Evolutionary conservation across 2,329 filamentous ascomycete species (phyloP), one percentile per base, ranked within the genome.

Genomic region (Celoporthe dispersa): DNA sequence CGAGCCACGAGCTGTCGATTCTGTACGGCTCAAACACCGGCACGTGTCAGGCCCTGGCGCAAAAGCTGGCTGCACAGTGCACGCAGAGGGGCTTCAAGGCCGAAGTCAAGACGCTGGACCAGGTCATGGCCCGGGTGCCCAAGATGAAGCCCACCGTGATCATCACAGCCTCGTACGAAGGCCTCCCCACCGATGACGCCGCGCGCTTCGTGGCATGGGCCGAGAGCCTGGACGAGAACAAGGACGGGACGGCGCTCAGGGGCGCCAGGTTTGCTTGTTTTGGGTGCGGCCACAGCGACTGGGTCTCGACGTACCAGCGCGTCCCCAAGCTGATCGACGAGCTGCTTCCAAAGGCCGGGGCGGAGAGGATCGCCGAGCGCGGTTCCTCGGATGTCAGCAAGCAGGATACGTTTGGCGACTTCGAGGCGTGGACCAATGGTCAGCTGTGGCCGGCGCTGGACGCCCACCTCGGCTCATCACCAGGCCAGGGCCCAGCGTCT

Each of bases 11-110:
- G 19, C 63, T 94, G 73, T 86, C 86, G n/a, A 86, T 94, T 28
- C 86, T 90, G 59, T 94, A 92, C 75, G 92, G 92, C 2, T 92
- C 90, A 25, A 93, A 94, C 76, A 89, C 88, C 1, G 92, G 92
- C 0, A 94, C 92, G 1, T 94, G 92, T 77, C 90, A 94, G 78
- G 84, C 88, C 1, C 84, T 94, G 61, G 89, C 91, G 0, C 86
- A 90, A 72, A 83, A 86, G 37, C 77, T 94, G 14, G 89, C 89
- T 0, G 82, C 84, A 11, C 86, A 89, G 75, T 90, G 91, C 0
- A 74, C 81, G 1, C 77, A 79, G 0, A 88, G 89, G 74, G 92
- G 92, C 0, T 93, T 90, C 77, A 78, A 78, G 2, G 86, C 87
- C 6, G 77, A 80, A 2, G 82, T 81, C 3, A 91, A 1, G 31